Conservation (phyloP, 1,284 basidiomycete genomes). For the Phellinidium pouzarii region DNA sequence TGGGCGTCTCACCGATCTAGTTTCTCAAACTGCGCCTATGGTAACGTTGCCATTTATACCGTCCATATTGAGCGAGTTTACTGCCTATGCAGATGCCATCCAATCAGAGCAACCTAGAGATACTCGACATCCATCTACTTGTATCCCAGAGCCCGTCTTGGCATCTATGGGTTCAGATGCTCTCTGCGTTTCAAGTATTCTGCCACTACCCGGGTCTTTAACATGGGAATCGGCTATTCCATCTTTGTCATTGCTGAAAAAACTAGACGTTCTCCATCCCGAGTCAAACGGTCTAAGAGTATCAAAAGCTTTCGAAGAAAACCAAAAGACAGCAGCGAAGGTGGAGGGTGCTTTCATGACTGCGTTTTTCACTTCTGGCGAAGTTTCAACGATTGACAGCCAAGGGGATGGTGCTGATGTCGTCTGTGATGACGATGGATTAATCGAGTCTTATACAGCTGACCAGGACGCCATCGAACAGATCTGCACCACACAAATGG, state of each 20-base stretch:
- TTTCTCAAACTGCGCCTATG: neutral
- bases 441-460: neutral
- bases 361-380: neutral
- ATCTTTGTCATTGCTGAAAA: neutral
- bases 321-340: neutral
- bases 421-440: neutral
- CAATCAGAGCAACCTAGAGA: slow-evolving; percentile 9
- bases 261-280: neutral
- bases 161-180: slow-evolving; percentile 3
- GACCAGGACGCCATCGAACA: slow-evolving; percentile 7
- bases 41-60: neutral
- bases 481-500: slow-evolving; percentile 9
- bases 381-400: neutral
- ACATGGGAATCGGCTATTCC: neutral
- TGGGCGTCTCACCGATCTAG: neutral
- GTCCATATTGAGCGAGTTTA: slow-evolving; percentile 10
- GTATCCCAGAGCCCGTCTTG: slow-evolving; percentile 9
- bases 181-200: neutral
- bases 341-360: neutral
- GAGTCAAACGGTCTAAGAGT: neutral
- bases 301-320: neutral
- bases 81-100: slow-evolving; percentile 15
- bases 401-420: neutral
- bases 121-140: slow-evolving; percentile 8
- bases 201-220: neutral